Evolutionary conservation across 2,329 filamentous ascomycete species (phyloP).

Genomic region (Neopestalotiopsis sp.): DNA sequence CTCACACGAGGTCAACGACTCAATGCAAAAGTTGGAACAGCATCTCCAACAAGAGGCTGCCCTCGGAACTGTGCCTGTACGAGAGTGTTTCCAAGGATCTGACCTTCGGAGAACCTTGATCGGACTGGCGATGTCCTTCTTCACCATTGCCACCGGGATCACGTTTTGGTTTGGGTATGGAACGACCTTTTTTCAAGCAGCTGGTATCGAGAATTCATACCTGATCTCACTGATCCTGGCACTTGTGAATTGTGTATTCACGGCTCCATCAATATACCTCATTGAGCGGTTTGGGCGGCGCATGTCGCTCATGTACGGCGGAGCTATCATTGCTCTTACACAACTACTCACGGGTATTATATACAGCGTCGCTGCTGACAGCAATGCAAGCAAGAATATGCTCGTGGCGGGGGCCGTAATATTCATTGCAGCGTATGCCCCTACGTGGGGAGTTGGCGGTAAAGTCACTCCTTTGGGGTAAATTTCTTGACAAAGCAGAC

Average conservation of each 20-base stretch:
- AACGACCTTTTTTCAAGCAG: not conserved
- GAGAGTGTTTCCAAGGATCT: not conserved
- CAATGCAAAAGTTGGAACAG: not conserved
- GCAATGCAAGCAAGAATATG: not conserved
- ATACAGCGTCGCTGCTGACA: not conserved
- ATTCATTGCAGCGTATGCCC: not conserved
- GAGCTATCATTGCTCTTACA: not conserved
- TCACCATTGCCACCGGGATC: not conserved
- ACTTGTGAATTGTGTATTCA: not conserved
- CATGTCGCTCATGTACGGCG: not conserved
- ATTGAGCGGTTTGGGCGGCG: not conserved
- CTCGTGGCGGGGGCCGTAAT: not conserved
- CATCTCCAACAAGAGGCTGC: not conserved
- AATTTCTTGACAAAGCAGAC: not conserved
- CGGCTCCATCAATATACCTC: not conserved
- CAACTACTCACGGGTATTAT: not conserved
- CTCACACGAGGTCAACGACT: not conserved
- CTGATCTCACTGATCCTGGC: not conserved
- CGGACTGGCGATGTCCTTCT: not conserved
- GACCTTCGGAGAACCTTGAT: not conserved
- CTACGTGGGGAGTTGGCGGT: not conserved
- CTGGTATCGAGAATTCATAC: not conserved
- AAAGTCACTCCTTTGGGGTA: not conserved
- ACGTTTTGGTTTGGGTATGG: constrained; percentile 2
- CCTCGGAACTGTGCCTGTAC: not conserved